phyloP scores from a whole-genome alignment of 208 protist genomes.

The Novymonas esmeraldas region DNA sequence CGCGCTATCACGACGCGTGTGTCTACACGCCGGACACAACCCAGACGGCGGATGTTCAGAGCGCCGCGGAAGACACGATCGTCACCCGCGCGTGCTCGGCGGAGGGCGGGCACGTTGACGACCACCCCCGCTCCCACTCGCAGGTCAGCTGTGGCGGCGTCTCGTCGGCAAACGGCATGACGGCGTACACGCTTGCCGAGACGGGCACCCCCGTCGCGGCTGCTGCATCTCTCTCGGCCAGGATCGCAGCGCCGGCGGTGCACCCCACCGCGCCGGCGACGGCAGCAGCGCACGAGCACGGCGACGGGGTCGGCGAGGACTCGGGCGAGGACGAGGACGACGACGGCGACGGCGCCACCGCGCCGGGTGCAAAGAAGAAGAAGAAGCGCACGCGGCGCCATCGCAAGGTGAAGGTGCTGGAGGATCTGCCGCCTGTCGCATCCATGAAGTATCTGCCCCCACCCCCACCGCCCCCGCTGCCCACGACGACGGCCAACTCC shows the following conservation, averaged over 20 bases:
- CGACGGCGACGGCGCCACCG: not conserved
- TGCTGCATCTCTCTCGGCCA: too few relatives aligned
- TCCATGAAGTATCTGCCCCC: constrained; percentile 32
- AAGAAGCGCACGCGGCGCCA: constrained; percentile 29
- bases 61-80: not conserved
- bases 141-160: not conserved
- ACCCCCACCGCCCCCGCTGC: constrained; percentile 24
- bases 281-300: not conserved
- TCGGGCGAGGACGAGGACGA: constrained; percentile 5
- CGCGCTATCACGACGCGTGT: not conserved
- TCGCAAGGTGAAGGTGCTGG: constrained; percentile 32
- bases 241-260: not conserved
- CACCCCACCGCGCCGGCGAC: too few relatives aligned
- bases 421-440: constrained; percentile 18
- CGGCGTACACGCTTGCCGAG: constrained; percentile 1
- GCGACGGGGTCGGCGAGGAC: not conserved
- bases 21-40: not conserved
- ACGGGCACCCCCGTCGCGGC: too few relatives aligned
- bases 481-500: not conserved
- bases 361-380: constrained; percentile 21
- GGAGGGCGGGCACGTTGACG: not conserved
- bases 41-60: not conserved
- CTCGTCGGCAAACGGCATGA: not conserved
- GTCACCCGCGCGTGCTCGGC: not conserved
- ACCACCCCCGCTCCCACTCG: not conserved